Evolutionary conservation across 2,329 filamentous ascomycete genomes (phyloP).

Genomic region (Aspergillus fructus): DNA sequence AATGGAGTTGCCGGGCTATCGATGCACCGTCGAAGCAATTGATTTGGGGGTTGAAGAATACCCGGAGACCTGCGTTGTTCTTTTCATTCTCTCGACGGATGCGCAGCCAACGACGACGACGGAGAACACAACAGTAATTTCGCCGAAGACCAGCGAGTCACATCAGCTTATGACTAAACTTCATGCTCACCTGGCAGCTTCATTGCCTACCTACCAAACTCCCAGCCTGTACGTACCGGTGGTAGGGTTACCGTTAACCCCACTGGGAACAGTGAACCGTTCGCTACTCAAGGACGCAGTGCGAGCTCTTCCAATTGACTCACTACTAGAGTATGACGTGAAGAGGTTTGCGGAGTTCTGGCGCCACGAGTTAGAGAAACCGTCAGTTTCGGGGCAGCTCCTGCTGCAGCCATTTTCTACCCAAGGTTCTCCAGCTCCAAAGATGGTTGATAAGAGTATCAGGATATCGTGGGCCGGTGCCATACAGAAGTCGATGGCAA

Average conservation of each 20-base stretch:
- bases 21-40: slow-evolving; percentile 21
- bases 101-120: not conserved
- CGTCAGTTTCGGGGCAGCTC: slow-evolving; percentile 5
- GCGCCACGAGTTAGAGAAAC: slow-evolving; percentile 13
- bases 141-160: slow-evolving; percentile 14
- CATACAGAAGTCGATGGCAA: slow-evolving; percentile 7
- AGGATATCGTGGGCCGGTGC: slow-evolving; percentile 11
- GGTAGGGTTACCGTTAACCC: slow-evolving; percentile 30
- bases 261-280: slow-evolving; percentile 35
- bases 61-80: slow-evolving; percentile 11
- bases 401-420: slow-evolving; percentile 12
- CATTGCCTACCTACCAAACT: slow-evolving; percentile 33
- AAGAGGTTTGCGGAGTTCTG: slow-evolving; percentile 24
- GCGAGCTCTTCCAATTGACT: slow-evolving; percentile 9
- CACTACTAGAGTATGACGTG: slow-evolving; percentile 18
- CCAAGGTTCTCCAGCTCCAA: slow-evolving; percentile 12
- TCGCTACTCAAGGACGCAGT: slow-evolving; percentile 18
- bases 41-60: not conserved
- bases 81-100: slow-evolving; percentile 21
- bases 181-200: slow-evolving; percentile 22
- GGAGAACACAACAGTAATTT: slow-evolving; percentile 9
- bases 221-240: slow-evolving; percentile 37
- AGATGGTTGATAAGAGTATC: slow-evolving; percentile 4
- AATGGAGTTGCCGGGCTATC: slow-evolving; percentile 16
- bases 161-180: slow-evolving; percentile 16